A percentile compares a stretch with the other conserved stretches of the same genome.
These are phyloP conservation scores for Penicillium steckii DNA, from an alignment of 495 filamentous ascomycete species.

Conservation along the genomic window DNA sequence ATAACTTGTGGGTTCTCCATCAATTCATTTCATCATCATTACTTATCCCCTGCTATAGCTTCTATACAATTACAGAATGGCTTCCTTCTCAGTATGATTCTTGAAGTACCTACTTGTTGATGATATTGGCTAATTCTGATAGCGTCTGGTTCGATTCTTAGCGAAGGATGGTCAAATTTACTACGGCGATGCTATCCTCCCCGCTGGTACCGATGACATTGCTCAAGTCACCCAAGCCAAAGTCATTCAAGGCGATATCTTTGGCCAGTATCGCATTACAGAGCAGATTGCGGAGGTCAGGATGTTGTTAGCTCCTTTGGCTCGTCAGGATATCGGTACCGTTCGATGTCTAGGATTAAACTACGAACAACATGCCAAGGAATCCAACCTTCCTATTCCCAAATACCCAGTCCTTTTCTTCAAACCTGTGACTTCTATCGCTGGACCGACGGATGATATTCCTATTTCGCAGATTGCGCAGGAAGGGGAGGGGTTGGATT, in stretches of 20 bases:
- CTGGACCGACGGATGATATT: slow-evolving; percentile 68
- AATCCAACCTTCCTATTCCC: slow-evolving; percentile 72
- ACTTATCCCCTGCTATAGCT: not conserved
- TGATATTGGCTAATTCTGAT: not conserved
- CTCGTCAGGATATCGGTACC: slow-evolving; percentile 64
- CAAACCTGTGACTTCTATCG: slow-evolving; percentile 73
- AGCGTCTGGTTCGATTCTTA: slow-evolving; percentile 80
- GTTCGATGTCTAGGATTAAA: slow-evolving; percentile 81
- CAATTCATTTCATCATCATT: not conserved
- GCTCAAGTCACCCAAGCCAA: slow-evolving; percentile 62
- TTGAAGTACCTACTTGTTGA: no score
- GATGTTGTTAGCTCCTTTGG: slow-evolving; percentile 66
- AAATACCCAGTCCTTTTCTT: slow-evolving; percentile 80
- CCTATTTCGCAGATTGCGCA: slow-evolving; percentile 61
- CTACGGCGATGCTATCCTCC: slow-evolving; percentile 82
- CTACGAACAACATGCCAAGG: slow-evolving; percentile 77
- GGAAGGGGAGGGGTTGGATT: slow-evolving; percentile 66
- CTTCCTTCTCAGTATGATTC: slow-evolving; percentile 12
- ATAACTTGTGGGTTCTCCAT: no score
- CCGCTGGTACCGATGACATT: slow-evolving; percentile 64
- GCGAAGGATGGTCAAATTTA: slow-evolving; percentile 73
- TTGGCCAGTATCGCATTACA: slow-evolving; percentile 68
- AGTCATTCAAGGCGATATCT: slow-evolving; percentile 72
- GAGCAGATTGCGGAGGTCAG: slow-evolving; percentile 65
- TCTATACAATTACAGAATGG: slow-evolving; percentile 1